phyloP scores from a whole-genome alignment of 192 early-diverging fungal species.

The Cladochytrium replicatum region DNA sequence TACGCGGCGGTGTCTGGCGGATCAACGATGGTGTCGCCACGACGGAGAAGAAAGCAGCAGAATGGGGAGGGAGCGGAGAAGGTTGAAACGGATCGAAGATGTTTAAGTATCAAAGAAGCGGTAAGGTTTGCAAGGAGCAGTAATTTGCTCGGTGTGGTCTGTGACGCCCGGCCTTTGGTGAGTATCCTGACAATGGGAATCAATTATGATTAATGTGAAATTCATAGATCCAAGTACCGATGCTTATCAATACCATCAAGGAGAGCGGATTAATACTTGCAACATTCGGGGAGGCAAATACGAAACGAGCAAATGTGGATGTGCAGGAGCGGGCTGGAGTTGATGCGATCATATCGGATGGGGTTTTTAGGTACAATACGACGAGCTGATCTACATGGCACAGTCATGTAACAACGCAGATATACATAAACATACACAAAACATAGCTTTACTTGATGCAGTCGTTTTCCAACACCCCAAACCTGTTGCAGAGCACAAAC shows the following conservation, averaged over 20 bases:
- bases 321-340: constrained; percentile 77
- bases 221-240: constrained; percentile 78
- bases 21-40: not conserved
- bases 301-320: constrained; percentile 43
- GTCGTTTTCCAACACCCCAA: too few relatives aligned
- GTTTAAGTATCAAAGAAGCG: constrained; percentile 80
- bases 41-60: constrained; percentile 11
- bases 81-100: constrained; percentile 26
- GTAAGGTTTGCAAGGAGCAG: constrained; percentile 86
- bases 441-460: too few relatives aligned
- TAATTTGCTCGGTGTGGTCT: constrained; percentile 89
- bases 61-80: constrained; percentile 28
- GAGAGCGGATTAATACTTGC: constrained; percentile 83
- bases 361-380: constrained; percentile 45
- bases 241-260: constrained; percentile 85
- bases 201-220: too few relatives aligned
- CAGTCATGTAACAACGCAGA: too few relatives aligned
- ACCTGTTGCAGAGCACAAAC: too few relatives aligned
- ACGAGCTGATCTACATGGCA: too few relatives aligned
- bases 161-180: constrained; percentile 81
- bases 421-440: too few relatives aligned
- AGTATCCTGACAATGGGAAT: too few relatives aligned
- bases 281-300: constrained; percentile 80
- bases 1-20: constrained; percentile 25
- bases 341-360: constrained; percentile 75